Evolutionary conservation across 208 protist genomes (phyloP).

Genomic region (Acanthamoeba lenticulata): DNA sequence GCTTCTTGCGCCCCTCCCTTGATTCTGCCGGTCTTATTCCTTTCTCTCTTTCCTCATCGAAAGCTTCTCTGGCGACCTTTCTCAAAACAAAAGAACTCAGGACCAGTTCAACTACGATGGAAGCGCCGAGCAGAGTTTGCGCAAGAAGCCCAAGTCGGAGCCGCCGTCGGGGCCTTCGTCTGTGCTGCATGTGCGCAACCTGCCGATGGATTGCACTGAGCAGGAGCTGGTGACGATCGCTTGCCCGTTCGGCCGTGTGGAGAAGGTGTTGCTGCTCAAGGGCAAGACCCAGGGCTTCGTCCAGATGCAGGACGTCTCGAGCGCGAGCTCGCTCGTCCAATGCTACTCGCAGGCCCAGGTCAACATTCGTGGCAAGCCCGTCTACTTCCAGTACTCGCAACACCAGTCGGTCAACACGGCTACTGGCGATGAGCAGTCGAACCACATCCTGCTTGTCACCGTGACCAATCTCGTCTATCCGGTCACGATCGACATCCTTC

Average conservation of each 20-base stretch:
- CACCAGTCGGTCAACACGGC: conserved; percentile 75
- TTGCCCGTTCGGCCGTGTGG: conserved; percentile 69
- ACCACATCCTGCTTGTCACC: conserved; percentile 81
- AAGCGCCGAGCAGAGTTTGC: conserved; percentile 61
- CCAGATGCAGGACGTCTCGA: conserved; percentile 75
- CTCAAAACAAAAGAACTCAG: conserved; percentile 66
- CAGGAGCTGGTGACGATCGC: conserved; percentile 69
- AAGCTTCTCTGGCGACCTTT: conserved; percentile 48
- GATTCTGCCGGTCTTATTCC: conserved; percentile 11
- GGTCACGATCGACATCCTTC: conserved; percentile 81
- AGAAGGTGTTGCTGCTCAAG: conserved; percentile 73
- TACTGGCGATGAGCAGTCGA: conserved; percentile 64
- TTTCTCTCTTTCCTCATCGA: conserved; percentile 42
- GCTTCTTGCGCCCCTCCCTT: neutral
- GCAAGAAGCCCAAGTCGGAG: conserved; percentile 72
- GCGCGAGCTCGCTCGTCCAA: conserved; percentile 76
- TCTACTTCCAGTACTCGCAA: conserved; percentile 82
- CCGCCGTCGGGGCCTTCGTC: conserved; percentile 42
- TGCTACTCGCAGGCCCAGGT: conserved; percentile 76
- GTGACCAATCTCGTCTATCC: conserved; percentile 83
- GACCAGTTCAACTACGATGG: conserved; percentile 70
- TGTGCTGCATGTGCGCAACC: conserved; percentile 75
- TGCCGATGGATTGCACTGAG: conserved; percentile 72
- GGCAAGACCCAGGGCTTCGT: conserved; percentile 83
- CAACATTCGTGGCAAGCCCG: conserved; percentile 72